Base-by-base conservation (phyloP, 495 filamentous ascomycete species). In the Daldinia decipiens region DNA sequence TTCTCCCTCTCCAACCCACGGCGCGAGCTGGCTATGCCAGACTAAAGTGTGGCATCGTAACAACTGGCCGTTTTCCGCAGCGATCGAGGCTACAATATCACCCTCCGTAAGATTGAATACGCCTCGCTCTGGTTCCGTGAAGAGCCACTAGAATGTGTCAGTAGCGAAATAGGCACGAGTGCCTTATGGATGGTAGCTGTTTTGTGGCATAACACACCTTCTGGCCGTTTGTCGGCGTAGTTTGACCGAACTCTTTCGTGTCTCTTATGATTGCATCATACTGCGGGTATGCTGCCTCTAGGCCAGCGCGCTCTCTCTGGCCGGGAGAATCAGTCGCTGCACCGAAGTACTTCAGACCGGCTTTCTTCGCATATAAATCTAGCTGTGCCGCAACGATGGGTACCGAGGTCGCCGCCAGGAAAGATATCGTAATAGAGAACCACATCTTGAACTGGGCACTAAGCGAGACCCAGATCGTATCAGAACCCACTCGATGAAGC, bases 11-110 rank as follows among this genome's bases (percentile, higher is more conserved):
- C 63, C 70, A 45, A 73, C 66, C 65, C 38, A 61, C 2, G 34
- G 45, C 19, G 17, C 61, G 17, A 91, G 79, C 70, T 91, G 87
- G 47, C 77, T 81, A 74, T 90, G 79, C 89, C 89, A 91, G 5
- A 89, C 84, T n/a, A 90, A 77, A 5, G 83, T 88, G 70, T 91
- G 89, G 65, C 88, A 90, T 36, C 88, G 76, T 34, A 90, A 71
- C n/a, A 81, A 71, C 77, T 90, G 86, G 54, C 82, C 83, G 64
- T 87, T 87, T 17, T 60, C 67, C 67, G 80, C 76, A 4, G 89
- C 87, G 26, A 85, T 67, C 43, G 81, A 74, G 27, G 83, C 78
- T 67, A 88, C 77, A 53, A 79, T 80, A 62, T 89, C 87, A 17
- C 86, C 88, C 1, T 75, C 72, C 19, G 75, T 70, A 70, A 79